Evolutionary conservation across 116 monocot species (phyloP).

Genomic region (Dioscorea cayenensis): DNA sequence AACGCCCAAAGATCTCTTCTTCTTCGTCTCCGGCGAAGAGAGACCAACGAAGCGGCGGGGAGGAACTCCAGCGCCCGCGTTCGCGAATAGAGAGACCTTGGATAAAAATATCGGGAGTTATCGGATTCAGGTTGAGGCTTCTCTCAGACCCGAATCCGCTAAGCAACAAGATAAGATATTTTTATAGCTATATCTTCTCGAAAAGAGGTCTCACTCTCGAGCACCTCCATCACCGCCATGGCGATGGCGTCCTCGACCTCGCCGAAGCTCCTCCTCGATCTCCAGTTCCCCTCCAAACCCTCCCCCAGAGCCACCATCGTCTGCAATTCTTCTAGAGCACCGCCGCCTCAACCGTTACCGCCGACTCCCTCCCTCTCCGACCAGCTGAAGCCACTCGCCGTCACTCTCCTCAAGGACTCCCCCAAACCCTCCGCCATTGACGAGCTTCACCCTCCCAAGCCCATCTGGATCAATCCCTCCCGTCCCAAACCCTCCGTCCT

Average conservation of each 20-base stretch:
- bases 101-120: no score
- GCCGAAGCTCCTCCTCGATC: neutral
- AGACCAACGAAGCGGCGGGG: no score
- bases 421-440: neutral
- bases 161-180: no score
- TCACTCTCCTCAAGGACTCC: constrained; percentile 44
- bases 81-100: no score
- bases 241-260: neutral
- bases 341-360: neutral
- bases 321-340: neutral
- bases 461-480: constrained; percentile 88
- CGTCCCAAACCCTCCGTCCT: constrained; percentile 53
- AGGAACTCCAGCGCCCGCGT: no score
- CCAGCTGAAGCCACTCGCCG: constrained; percentile 70
- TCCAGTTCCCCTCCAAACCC: constrained; percentile 11
- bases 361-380: constrained; percentile 52
- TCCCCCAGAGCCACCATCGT: neutral
- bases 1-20: no score
- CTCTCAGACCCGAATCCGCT: no score
- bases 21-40: no score
- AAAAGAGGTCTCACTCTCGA: neutral
- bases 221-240: constrained; percentile 6
- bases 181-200: no score
- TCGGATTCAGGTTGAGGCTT: no score
- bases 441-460: constrained; percentile 20